Base-by-base conservation (phyloP, 441 rosid genomes). In the Pelargonium citronellum region DNA sequence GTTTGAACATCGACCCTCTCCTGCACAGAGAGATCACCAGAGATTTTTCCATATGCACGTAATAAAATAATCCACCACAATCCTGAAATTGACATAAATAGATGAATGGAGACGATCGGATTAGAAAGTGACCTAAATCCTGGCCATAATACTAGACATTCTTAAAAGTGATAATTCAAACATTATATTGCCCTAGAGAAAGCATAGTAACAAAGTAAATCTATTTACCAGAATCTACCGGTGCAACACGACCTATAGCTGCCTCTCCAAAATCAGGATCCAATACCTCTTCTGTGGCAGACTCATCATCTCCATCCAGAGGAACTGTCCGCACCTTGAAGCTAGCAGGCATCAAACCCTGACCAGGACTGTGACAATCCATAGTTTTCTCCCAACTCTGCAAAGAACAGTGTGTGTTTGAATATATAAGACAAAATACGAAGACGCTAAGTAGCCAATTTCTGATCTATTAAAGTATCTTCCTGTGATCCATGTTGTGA, bases 331-430 rank as follows among this genome's bases (percentile, higher is more conserved):
- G 89, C 53, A 92, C 98, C 83, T 92, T 91, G 74, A 91, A 92
- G 84, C 96, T 92, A 53, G 96, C 91, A 77, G 96, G 98, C 97
- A 92, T 92, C 81, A 92, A 79, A n/a, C 98, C 98, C 72, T 92
- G 98, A 27, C 98, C 96, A 51, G 95, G 98, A 82, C 98, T 92
- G 74, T 92, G 90, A 79, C 96, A 92, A 76, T 92, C 98, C 80
- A 92, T 91, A 3, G 97, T 92, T 80, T 92, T 92, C 84, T 91
- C 98, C 98, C 98, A 92, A 71, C 98, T 92, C 98, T 90, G 73
- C 15, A 70, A 74, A 13, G 53, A 47, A 46, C 13, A 7, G 51
- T 1, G 13, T 46, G 13, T 46, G 0, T 46, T n/a, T n/a, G n/a
- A n/a, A n/a, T n/a, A n/a, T n/a, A n/a, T n/a, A n/a, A n/a, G n/a